Conservation (phyloP, 2,329 filamentous ascomycete genomes). For the Xylariaceae sp. region DNA sequence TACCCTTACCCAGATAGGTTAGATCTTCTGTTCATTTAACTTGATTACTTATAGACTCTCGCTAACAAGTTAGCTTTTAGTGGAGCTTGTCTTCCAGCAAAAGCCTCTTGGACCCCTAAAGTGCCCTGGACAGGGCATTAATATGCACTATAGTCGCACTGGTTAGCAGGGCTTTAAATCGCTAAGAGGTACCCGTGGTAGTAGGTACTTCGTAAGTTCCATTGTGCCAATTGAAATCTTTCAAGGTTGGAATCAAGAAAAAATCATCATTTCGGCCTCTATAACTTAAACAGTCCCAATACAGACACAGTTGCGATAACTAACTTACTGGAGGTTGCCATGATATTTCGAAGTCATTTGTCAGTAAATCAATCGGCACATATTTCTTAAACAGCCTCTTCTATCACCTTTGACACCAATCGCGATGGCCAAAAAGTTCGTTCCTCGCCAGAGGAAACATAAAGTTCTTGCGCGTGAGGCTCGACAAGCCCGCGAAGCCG, state of each 20-base stretch:
- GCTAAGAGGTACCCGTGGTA: not conserved
- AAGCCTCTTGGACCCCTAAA: too few relatives aligned
- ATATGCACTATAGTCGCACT: too few relatives aligned
- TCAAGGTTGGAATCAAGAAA: not conserved
- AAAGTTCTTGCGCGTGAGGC: slow-evolving; percentile 63
- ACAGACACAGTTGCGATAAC: not conserved
- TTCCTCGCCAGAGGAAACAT: slow-evolving; percentile 63
- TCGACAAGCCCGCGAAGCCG: slow-evolving; percentile 49
- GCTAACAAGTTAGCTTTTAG: too few relatives aligned
- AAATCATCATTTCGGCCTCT: not conserved
- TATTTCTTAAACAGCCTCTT: slow-evolving; percentile 8
- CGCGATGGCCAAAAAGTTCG: slow-evolving; percentile 53
- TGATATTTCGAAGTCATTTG: not conserved
- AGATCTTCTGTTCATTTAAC: too few relatives aligned
- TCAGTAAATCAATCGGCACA: not conserved
- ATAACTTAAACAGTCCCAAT: not conserved
- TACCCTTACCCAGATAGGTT: too few relatives aligned
- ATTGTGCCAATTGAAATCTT: not conserved
- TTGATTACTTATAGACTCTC: too few relatives aligned
- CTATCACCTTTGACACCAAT: slow-evolving; percentile 16
- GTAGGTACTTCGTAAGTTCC: not conserved
- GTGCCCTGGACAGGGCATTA: too few relatives aligned
- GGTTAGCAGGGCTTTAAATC: too few relatives aligned
- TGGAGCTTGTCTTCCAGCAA: too few relatives aligned
- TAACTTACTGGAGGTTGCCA: not conserved